A percentile compares a stretch with the other conserved stretches of the same genome.
phyloP scores from a whole-genome alignment of 192 early-diverging fungal species.

The Rhizophagus clarus region DNA sequence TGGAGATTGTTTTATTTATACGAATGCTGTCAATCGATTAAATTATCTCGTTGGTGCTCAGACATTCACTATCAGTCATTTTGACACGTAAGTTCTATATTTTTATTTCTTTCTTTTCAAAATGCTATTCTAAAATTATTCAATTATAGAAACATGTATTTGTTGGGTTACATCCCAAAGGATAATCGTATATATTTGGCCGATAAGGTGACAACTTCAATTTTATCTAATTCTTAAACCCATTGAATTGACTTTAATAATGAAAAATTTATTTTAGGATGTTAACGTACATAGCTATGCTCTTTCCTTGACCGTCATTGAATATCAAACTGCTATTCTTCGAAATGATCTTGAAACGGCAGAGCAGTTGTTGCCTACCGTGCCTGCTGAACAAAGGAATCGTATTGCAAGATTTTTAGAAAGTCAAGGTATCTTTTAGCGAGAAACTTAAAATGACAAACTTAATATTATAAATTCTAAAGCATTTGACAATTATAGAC shows the following conservation, averaged over 20 bases:
- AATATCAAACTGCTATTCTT: slow-evolving; percentile 98
- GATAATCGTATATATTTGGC: slow-evolving; percentile 94
- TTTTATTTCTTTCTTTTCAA: neutral
- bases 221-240: neutral
- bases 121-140: neutral
- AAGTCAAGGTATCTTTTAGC: slow-evolving; percentile 54
- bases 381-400: slow-evolving; percentile 87
- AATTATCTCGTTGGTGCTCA: slow-evolving; percentile 97
- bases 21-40: slow-evolving; percentile 84
- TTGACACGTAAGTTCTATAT: slow-evolving; percentile 71
- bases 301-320: slow-evolving; percentile 91
- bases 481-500: slow-evolving; percentile 38
- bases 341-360: slow-evolving; percentile 91
- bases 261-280: slow-evolving; percentile 56
- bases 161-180: slow-evolving; percentile 91
- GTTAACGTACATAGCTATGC: slow-evolving; percentile 86
- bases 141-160: slow-evolving; percentile 68
- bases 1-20: slow-evolving; percentile 99
- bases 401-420: slow-evolving; percentile 96
- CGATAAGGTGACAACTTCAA: slow-evolving; percentile 66
- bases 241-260: neutral
- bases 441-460: neutral
- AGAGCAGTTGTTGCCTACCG: slow-evolving; percentile 74
- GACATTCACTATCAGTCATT: slow-evolving; percentile 93
- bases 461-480: neutral